Conservation (phyloP, 225 moss, liverwort and hornwort species). For the Thuidium tamariscinum region DNA sequence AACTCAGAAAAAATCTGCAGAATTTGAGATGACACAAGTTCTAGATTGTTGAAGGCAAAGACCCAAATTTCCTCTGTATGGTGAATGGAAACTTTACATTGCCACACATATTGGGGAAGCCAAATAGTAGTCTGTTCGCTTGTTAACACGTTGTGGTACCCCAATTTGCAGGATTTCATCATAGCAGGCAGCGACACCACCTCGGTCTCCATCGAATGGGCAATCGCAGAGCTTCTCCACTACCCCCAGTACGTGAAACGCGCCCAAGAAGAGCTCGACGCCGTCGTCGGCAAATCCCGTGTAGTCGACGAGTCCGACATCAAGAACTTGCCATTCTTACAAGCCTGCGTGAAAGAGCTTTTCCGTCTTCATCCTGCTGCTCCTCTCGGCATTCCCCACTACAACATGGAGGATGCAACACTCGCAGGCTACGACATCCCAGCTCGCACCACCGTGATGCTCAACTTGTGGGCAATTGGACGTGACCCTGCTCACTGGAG, state of each 20-base stretch:
- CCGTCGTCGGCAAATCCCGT: constrained; percentile 33
- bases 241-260: constrained; percentile 27
- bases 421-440: constrained; percentile 46
- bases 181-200: constrained; percentile 53
- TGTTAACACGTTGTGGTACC: not conserved
- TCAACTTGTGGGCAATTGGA: constrained; percentile 52
- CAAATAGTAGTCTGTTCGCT: too few species aligned
- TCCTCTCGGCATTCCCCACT: constrained; percentile 40
- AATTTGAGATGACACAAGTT: not conserved
- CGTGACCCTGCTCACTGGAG: constrained; percentile 32
- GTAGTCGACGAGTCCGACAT: constrained; percentile 36
- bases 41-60: not conserved
- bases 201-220: constrained; percentile 45
- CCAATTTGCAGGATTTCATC: constrained; percentile 28
- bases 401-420: constrained; percentile 1
- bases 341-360: constrained; percentile 47
- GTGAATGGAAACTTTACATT: not conserved
- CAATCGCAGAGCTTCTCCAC: constrained; percentile 42
- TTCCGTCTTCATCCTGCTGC: constrained; percentile 46
- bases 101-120: not conserved
- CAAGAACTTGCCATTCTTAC: constrained; percentile 29
- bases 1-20: too few species aligned
- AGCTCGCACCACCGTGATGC: constrained; percentile 25
- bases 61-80: not conserved
- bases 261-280: constrained; percentile 36